Conservation (phyloP, 2,329 filamentous ascomycete species). For the Sporothrix euskadiensis region DNA sequence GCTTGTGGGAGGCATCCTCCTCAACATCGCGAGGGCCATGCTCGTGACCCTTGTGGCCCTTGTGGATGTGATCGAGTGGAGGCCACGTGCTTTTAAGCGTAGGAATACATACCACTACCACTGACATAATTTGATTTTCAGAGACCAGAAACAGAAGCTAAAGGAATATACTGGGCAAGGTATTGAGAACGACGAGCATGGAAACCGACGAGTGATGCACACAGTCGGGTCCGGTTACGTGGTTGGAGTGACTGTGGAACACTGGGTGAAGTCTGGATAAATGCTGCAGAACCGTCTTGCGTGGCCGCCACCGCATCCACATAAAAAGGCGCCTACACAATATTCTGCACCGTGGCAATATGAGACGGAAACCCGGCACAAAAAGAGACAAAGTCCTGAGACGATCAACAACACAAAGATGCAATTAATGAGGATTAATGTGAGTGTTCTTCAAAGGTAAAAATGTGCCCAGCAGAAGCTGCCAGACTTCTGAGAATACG, state of each 20-base stretch:
- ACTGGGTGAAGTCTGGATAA: conserved; percentile 16
- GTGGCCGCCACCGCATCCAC: not conserved
- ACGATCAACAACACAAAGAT: not conserved
- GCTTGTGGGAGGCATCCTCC: conserved; percentile 12
- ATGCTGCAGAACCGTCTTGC: not conserved
- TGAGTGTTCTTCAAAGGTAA: not conserved
- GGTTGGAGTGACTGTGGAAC: not conserved
- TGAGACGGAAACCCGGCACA: conserved; percentile 12
- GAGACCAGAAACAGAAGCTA: not conserved
- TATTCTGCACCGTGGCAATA: not conserved
- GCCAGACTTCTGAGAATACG: not conserved
- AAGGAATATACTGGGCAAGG: not conserved
- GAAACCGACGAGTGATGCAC: not conserved
- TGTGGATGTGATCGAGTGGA: conserved; percentile 13
- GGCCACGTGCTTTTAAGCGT: not conserved
- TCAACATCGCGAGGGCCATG: not conserved
- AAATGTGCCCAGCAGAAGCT: not conserved
- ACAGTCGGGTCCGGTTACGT: not conserved
- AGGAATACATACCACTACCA: not conserved
- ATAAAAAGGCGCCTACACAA: not conserved
- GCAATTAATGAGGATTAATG: not conserved
- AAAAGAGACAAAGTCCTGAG: not conserved
- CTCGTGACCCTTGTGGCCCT: not conserved
- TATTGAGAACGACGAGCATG: not conserved
- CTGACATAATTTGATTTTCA: not conserved